These are phyloP conservation scores for Omphalotus guepiniiformis DNA, from an alignment of 768 basidiomycete species.

Conservation along the genomic window DNA sequence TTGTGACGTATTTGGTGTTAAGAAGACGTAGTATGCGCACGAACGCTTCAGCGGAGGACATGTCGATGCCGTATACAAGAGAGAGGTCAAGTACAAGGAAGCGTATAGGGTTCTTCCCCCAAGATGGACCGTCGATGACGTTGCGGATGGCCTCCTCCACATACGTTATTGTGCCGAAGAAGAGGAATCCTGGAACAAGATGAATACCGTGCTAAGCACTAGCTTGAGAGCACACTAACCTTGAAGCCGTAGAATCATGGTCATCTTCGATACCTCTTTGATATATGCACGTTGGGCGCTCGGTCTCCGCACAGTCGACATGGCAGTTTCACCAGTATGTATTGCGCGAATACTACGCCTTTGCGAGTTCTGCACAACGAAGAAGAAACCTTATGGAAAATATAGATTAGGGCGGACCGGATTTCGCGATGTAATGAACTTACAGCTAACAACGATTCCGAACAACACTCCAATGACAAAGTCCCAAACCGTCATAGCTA, in stretches of 20 bases:
- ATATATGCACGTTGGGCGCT: conserved; percentile 86
- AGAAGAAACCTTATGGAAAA: conserved; percentile 68
- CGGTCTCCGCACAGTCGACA: conserved; percentile 90
- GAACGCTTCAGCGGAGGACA: conserved; percentile 94
- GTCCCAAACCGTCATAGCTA: conserved; percentile 92
- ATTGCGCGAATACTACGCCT: conserved; percentile 78
- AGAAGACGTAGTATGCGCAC: conserved; percentile 85
- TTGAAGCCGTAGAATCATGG: conserved; percentile 83
- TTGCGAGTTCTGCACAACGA: conserved; percentile 94
- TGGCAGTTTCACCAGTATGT: conserved; percentile 76
- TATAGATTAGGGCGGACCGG: neutral
- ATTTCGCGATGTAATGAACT: conserved; percentile 22
- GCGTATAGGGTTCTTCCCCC: conserved; percentile 73
- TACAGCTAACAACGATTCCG: conserved; percentile 89
- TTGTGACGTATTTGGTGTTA: conserved; percentile 65
- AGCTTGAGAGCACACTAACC: conserved; percentile 33
- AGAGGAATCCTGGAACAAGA: conserved; percentile 64
- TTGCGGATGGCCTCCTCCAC: conserved; percentile 86
- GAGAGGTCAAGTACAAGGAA: conserved; percentile 89
- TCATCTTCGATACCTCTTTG: conserved; percentile 89
- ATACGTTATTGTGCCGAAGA: conserved; percentile 88
- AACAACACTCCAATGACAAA: conserved; percentile 92
- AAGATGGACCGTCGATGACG: conserved; percentile 65
- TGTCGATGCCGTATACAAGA: conserved; percentile 86
- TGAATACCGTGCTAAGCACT: neutral